Evolutionary conservation across 345 rosid species (phyloP).

Genomic region (Carallia brachiata): DNA sequence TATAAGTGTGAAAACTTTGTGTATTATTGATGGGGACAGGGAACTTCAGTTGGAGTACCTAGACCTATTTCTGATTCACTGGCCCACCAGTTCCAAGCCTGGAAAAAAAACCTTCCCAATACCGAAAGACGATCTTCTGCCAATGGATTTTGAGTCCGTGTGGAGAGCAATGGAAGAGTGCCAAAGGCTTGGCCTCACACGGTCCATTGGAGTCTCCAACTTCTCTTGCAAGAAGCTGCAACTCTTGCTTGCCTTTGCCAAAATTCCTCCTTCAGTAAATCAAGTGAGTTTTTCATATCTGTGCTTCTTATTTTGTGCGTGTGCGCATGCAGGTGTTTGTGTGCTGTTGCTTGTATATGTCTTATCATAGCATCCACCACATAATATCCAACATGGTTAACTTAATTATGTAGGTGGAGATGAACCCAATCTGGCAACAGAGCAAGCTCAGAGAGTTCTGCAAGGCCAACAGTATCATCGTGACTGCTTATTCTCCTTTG

Average conservation of each 20-base stretch:
- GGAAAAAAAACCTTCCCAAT: neutral
- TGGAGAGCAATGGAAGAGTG: constrained; percentile 18
- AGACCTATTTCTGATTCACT: constrained; percentile 12
- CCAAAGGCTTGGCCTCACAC: constrained; percentile 13
- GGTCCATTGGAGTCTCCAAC: constrained; percentile 13
- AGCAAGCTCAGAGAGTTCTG: constrained; percentile 29
- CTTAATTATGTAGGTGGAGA: constrained; percentile 25
- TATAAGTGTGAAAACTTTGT: neutral
- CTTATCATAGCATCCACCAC: neutral
- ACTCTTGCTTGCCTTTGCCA: constrained; percentile 4
- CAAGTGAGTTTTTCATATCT: neutral
- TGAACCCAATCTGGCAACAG: constrained; percentile 35
- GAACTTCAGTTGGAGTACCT: constrained; percentile 7
- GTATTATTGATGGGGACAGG: neutral
- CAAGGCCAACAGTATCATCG: constrained; percentile 5
- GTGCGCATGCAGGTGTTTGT: neutral
- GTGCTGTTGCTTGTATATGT: neutral
- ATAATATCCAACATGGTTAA: neutral
- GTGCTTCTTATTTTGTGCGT: neutral
- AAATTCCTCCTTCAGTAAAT: constrained; percentile 2
- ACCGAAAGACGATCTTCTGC: neutral
- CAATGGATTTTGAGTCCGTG: neutral
- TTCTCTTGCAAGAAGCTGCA: constrained; percentile 11
- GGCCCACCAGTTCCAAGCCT: neutral
- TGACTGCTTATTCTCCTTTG: constrained; percentile 29